Percentiles rank a stretch among this genome's conserved stretches.
phyloP scores from a whole-genome alignment of 2,329 filamentous ascomycete genomes.

The Penicillium sp. region DNA sequence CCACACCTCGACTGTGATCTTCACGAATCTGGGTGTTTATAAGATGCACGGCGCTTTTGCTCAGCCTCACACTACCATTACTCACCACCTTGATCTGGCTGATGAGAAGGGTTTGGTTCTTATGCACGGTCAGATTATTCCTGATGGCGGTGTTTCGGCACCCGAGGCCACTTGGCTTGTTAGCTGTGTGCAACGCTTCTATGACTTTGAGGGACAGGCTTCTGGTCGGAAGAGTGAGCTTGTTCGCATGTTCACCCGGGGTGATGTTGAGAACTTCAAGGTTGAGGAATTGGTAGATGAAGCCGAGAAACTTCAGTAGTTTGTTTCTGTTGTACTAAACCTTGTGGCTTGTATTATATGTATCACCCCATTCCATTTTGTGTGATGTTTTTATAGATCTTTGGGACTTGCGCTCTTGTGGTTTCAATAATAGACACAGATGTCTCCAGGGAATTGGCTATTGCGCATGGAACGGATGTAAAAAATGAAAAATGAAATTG shows the following conservation, averaged over 20 bases:
- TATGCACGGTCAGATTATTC: slow-evolving; percentile 77
- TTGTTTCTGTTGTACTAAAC: neutral
- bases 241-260: slow-evolving; percentile 76
- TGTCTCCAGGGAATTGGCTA: neutral
- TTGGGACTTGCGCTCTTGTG: neutral
- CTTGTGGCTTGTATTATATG: slow-evolving; percentile 8
- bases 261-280: slow-evolving; percentile 71
- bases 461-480: neutral
- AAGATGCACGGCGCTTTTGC: slow-evolving; percentile 88
- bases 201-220: slow-evolving; percentile 61
- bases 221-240: slow-evolving; percentile 64
- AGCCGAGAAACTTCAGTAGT: slow-evolving; percentile 63
- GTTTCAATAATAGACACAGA: neutral
- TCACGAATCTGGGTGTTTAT: slow-evolving; percentile 91
- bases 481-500: neutral
- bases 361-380: neutral
- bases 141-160: slow-evolving; percentile 71
- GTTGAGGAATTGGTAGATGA: slow-evolving; percentile 85
- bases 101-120: slow-evolving; percentile 75
- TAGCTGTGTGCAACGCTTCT: slow-evolving; percentile 93
- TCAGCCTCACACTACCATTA: slow-evolving; percentile 88
- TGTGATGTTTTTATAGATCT: neutral
- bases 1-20: slow-evolving; percentile 73
- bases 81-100: slow-evolving; percentile 81
- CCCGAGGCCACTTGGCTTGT: slow-evolving; percentile 87